Base-by-base conservation (phyloP, 2,329 filamentous ascomycete species). In the Cladosporium oxysporum region DNA sequence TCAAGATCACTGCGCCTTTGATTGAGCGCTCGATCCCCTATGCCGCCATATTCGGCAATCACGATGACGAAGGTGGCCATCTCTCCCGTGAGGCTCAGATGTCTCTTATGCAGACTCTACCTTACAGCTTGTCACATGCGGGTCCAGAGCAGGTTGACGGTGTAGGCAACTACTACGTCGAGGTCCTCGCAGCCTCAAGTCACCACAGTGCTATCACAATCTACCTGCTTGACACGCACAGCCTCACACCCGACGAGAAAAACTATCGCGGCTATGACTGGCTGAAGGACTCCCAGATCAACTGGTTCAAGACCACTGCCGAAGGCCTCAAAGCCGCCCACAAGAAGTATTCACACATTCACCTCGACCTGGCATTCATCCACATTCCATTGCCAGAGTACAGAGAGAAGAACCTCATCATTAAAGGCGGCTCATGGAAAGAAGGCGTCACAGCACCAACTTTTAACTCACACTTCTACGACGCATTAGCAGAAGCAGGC, bases 331-430 rank as follows among this genome's bases (percentile, higher is more conserved):
- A 92, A 79, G 88, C 89, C 73, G 76, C 77, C 16, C 71, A 79
- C 57, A 87, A 87, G 67, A 93, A 92, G 72, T 99, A 97, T 78
- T 92, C 91, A 0, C 91, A 95, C 74, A 90, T 93, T 61, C 95
- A 98, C 76, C 91, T 99, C 86, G 91, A 99, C 75, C 87, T 98
- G 77, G 92, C 95, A 0, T 99, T 99, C 76, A 96, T 99, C 69
- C 95, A 99, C 76, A 99, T 99, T 65, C 95, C 95, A 0, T 82
- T 99, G 3, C 93, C 95, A 0, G 95, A 99, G 77, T 97, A 97
- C 74, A 83, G 85, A 47, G 85, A 89, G 59, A 76, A 80, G 1
- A 86, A 90, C 37, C 81, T 81, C 2, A 71, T 76, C 2, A 81
- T 83, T 57, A 66, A 69, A 33, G 85, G 90, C 21, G 95, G 95